Evolutionary conservation across 179 eudicot species (phyloP).

Genomic region (Camellia oleifera): DNA sequence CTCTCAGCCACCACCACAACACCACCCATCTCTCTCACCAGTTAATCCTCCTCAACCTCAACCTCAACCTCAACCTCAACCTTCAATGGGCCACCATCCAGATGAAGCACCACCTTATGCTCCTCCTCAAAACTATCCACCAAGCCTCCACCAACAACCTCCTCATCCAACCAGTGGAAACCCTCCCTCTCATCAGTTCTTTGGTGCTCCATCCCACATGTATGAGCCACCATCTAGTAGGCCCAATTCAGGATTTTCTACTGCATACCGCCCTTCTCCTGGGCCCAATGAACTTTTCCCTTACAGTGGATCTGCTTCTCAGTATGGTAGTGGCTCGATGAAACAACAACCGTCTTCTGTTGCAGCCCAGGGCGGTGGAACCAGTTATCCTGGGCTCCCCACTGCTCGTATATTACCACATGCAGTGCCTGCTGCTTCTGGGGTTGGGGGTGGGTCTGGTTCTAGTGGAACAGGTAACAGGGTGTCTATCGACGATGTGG

Average conservation of each 20-base stretch:
- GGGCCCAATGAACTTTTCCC: conserved; percentile 17
- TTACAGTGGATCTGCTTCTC: conserved; percentile 41
- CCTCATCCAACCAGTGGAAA: conserved; percentile 44
- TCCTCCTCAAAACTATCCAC: conserved; percentile 50
- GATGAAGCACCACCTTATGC: conserved; percentile 51
- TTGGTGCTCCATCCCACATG: conserved; percentile 24
- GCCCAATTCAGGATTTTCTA: not conserved
- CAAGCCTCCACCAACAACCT: conserved; percentile 38
- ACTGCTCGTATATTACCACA: conserved; percentile 76
- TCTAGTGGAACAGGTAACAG: conserved; percentile 63
- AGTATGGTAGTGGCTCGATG: conserved; percentile 51
- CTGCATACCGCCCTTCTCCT: conserved; percentile 11
- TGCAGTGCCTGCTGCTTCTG: conserved; percentile 64
- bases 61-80: conserved; percentile 27
- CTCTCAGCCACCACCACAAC: conserved; percentile 52
- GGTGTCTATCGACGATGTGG: conserved; percentile 91
- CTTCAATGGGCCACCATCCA: conserved; percentile 43
- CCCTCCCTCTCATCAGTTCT: conserved; percentile 19
- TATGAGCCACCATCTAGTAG: conserved; percentile 17
- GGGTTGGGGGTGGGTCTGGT: conserved; percentile 48
- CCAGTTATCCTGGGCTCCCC: conserved; percentile 63
- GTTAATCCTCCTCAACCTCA: conserved; percentile 38
- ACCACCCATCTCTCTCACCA: conserved; percentile 41
- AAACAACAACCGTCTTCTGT: conserved; percentile 48
- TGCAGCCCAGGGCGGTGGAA: conserved; percentile 32